Conservation (phyloP, 2,329 filamentous ascomycete genomes). For the Colletotrichum sp. region DNA sequence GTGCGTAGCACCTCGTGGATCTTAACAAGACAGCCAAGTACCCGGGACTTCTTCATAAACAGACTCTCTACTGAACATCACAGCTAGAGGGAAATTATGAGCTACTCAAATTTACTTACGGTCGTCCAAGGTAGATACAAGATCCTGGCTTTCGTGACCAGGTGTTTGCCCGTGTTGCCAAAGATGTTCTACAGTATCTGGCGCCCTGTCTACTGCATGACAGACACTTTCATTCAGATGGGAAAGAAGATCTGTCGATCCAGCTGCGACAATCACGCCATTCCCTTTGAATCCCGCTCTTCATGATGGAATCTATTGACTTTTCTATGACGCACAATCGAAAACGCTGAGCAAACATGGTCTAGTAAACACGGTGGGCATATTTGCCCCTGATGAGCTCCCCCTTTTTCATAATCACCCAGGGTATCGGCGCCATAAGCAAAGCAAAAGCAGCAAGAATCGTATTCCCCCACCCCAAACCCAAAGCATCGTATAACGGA, state of each 20-base stretch:
- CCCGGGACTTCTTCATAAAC: neutral
- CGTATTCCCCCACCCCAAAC: constrained; percentile 59
- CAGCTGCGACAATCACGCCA: neutral
- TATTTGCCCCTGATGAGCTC: constrained; percentile 29
- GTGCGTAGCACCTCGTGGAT: neutral
- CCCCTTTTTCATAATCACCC: constrained; percentile 49
- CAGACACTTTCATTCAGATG: neutral
- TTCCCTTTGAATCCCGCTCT: neutral
- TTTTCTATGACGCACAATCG: neutral
- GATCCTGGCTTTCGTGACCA: neutral
- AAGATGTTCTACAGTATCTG: neutral
- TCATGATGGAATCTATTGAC: neutral
- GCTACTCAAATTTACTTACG: neutral
- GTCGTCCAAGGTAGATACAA: neutral
- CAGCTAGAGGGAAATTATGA: neutral
- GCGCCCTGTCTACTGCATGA: neutral
- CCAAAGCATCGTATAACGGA: constrained; percentile 53
- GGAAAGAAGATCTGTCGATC: neutral
- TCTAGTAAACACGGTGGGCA: neutral
- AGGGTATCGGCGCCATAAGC: constrained; percentile 49
- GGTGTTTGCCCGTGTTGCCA: neutral
- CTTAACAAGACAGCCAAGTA: neutral
- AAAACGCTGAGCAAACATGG: neutral
- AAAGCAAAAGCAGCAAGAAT: constrained; percentile 41
- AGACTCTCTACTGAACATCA: neutral